A percentile compares a stretch with the other conserved stretches of the same genome.
These are phyloP conservation scores for Kluyveromyces aestuarii DNA, from an alignment of 805 yeast genomes.

Conservation along the genomic window DNA sequence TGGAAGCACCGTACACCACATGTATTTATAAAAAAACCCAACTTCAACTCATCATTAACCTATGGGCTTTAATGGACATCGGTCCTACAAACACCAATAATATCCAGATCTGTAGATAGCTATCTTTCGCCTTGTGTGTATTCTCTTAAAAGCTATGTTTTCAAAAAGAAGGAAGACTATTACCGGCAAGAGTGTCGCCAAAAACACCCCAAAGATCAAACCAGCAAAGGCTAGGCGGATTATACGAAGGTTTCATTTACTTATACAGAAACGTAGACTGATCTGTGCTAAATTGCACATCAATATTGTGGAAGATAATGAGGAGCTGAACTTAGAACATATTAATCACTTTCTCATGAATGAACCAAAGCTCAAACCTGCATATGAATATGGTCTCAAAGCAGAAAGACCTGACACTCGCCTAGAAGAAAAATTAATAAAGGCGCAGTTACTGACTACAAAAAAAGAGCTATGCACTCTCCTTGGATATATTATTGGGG, in stretches of 20 bases:
- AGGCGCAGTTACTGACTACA: slow-evolving; percentile 7
- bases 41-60: neutral
- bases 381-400: slow-evolving; percentile 6
- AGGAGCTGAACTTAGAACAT: slow-evolving; percentile 17
- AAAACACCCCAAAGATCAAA: slow-evolving; percentile 43
- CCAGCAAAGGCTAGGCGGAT: slow-evolving; percentile 66
- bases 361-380: slow-evolving; percentile 2
- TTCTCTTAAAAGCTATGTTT: slow-evolving; percentile 8
- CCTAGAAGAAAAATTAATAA: slow-evolving; percentile 10
- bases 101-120: neutral
- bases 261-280: slow-evolving; percentile 46
- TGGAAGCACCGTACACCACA: neutral
- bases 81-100: too few species aligned
- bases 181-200: slow-evolving; percentile 25
- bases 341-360: slow-evolving; percentile 9
- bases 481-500: slow-evolving; percentile 51
- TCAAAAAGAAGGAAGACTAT: slow-evolving; percentile 26
- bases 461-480: slow-evolving; percentile 14
- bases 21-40: neutral
- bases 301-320: slow-evolving; percentile 10
- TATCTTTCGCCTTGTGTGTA: neutral
- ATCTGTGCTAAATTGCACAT: slow-evolving; percentile 30
- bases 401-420: slow-evolving; percentile 5
- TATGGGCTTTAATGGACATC: neutral
- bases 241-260: slow-evolving; percentile 67